Evolutionary conservation across 2,329 filamentous ascomycete species (phyloP), one percentile per base, ranked within the genome.

Genomic region (Aspergillus sergii): DNA sequence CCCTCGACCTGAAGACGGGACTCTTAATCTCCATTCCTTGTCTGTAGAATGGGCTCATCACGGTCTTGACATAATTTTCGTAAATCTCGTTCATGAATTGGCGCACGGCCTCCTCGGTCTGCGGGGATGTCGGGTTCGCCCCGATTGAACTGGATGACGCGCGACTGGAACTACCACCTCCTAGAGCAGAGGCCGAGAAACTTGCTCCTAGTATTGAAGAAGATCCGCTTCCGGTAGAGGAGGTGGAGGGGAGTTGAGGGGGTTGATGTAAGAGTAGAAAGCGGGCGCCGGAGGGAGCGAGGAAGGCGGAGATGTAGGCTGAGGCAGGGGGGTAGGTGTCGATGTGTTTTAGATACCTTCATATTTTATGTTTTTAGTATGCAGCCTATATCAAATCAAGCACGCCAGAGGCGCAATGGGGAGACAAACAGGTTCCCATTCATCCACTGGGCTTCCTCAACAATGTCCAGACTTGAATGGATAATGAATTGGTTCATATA

Each of bases 401-500:
- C 5, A 3, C 23, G 10, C 4, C 3, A 55, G 56, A 36, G 46
- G 45, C 10, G 34, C n/a, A 41, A 46, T 46, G 58, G 41, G 30
- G 19, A 34, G 30, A 58, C 84, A 67, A 82, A 96, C 93, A 96
- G 91, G 71, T 92, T 89, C 5, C 91, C 91, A 65, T 85, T 92
- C 8, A 88, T 90, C 94, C 95, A 99, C 81, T 98, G 95, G 34
- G 94, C 89, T 79, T 99, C 95, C 81, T 99, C 95, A 58, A 97
- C 91, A 53, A 98, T 92, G 78, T 99, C 95, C 62, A 99, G 84
- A 69, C 92, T 92, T 70, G 92, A 94, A 82, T 99, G 94, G 36
- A 97, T 89, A 75, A 98, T 93, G 82, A 99, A 98, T 79, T 97
- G 95, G 82, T 97, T 97, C 85, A 97, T 91, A 78, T 96, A 92